phyloP scores from a whole-genome alignment of 2,329 filamentous ascomycete species.

The Nothophaeocryptopus gaeumannii region DNA sequence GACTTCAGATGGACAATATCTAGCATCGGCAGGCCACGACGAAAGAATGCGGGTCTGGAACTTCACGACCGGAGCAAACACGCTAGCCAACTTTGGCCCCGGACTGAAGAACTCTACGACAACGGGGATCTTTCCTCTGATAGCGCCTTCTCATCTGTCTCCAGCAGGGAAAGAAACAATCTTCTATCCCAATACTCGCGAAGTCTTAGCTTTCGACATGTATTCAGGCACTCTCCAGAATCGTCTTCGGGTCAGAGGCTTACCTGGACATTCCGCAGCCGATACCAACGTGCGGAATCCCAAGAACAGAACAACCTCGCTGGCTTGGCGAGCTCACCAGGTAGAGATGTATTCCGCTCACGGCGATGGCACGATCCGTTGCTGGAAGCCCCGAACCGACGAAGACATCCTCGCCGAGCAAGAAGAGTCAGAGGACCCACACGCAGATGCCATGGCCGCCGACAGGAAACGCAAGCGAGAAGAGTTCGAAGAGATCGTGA shows the following conservation, averaged over 20 bases:
- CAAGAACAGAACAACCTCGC: conserved; percentile 63
- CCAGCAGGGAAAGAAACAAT: conserved; percentile 62
- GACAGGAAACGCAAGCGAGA: conserved; percentile 68
- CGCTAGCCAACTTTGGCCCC: conserved; percentile 82
- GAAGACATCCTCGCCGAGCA: conserved; percentile 45
- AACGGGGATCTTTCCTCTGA: conserved; percentile 41
- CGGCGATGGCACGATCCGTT: conserved; percentile 76
- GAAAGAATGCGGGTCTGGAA: conserved; percentile 85
- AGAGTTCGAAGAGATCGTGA: conserved; percentile 75
- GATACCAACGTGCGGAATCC: conserved; percentile 28
- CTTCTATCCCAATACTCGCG: conserved; percentile 71
- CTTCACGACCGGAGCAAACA: conserved; percentile 75
- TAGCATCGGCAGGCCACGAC: conserved; percentile 82
- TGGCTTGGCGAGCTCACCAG: conserved; percentile 71
- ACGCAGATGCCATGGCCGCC: conserved; percentile 39
- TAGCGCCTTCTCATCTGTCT: conserved; percentile 61
- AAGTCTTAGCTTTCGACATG: conserved; percentile 77
- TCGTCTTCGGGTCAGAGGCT: conserved; percentile 62
- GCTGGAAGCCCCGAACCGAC: conserved; percentile 66
- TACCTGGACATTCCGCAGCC: conserved; percentile 13
- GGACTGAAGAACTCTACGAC: conserved; percentile 66
- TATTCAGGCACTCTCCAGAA: conserved; percentile 72
- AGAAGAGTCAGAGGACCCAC: conserved; percentile 43
- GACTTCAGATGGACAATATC: conserved; percentile 73
- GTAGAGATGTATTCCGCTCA: conserved; percentile 80